Conservation (phyloP, 2,329 filamentous ascomycete species). For the Fusarium annulatum region DNA sequence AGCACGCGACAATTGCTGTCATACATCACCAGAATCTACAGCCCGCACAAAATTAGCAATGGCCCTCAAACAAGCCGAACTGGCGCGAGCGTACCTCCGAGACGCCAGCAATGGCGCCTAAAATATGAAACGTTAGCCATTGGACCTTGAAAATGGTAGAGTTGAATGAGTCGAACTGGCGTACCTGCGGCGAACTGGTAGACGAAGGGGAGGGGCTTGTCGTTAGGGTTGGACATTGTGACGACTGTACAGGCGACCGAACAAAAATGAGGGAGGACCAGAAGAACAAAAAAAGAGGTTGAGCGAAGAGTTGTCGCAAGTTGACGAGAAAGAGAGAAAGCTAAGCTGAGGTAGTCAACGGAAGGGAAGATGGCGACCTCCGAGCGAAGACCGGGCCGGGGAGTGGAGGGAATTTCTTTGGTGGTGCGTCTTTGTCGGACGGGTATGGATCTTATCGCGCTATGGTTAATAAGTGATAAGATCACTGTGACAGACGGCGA, state of each 20-base stretch:
- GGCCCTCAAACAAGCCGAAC: conserved; percentile 31
- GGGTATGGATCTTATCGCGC: conserved; percentile 38
- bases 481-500: conserved; percentile 11
- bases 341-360: conserved; percentile 9
- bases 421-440: conserved; percentile 27
- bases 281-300: conserved; percentile 14
- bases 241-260: conserved; percentile 15
- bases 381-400: conserved; percentile 45
- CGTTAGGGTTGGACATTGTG: conserved; percentile 53
- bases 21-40: conserved; percentile 88
- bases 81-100: conserved; percentile 78
- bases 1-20: conserved; percentile 45
- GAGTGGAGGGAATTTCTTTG: conserved; percentile 46
- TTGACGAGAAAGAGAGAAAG: conserved; percentile 14
- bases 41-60: conserved; percentile 27
- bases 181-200: conserved; percentile 95
- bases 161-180: conserved; percentile 46
- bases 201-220: conserved; percentile 86
- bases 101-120: conserved; percentile 94
- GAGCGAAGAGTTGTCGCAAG: conserved; percentile 27
- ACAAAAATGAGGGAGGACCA: conserved; percentile 5
- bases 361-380: conserved; percentile 40
- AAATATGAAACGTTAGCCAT: conserved; percentile 40
- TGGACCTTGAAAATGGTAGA: background rate
- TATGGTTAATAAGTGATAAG: conserved; percentile 40